Base-by-base conservation (phyloP, 495 filamentous ascomycete genomes). In the Tetracladium marchalianum region DNA sequence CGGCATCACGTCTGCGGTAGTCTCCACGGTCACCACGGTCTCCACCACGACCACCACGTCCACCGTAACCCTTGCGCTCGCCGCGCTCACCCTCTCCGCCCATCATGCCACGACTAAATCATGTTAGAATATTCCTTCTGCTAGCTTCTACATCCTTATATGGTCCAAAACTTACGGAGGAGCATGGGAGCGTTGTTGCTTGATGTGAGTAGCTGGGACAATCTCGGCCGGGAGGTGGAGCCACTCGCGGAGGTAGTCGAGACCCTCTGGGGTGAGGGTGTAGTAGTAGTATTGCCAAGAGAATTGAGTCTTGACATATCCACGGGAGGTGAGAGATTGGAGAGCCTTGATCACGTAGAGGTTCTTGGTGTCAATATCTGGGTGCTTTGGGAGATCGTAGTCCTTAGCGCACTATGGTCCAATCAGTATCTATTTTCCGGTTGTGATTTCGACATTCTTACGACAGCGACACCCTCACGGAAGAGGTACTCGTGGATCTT, bases 201-300 rank as follows among this genome's bases (percentile, higher is more conserved):
- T 98, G 78, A 98, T 95, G 81, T 98, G 92, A 63, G 92, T 98
- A 56, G 92, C 87, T 47, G 92, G 92, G 58, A 98, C 92, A 67
- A 98, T 95, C 80, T 98, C 92, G 63, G 93, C 92, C 67, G 92
- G 92, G 60, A 97, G 84, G 78, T 98, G 92, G 56, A 97, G 90
- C 92, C 92, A 98, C 78, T 98, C 92, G 59, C 92, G 93, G 67
- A 98, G 89, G 81, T 97, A 98, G 80, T 96, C 90, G 65, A 98
- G 90, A 76, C 92, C 92, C 70, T 96, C 90, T 60, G 89, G 88
- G 67, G 92, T 98, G 66, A 98, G 82, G 70, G 93, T 98, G 83
- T 98, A 98, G 84, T 98, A 98, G 82, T 96, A 98, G 82, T 90
- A 97, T 77, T 98, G 92, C 92, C 92, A 98, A 51, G 88, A 94